These are phyloP conservation scores for Athelia psychrophila DNA, from an alignment of 1,284 basidiomycete genomes.

Conservation along the genomic window DNA sequence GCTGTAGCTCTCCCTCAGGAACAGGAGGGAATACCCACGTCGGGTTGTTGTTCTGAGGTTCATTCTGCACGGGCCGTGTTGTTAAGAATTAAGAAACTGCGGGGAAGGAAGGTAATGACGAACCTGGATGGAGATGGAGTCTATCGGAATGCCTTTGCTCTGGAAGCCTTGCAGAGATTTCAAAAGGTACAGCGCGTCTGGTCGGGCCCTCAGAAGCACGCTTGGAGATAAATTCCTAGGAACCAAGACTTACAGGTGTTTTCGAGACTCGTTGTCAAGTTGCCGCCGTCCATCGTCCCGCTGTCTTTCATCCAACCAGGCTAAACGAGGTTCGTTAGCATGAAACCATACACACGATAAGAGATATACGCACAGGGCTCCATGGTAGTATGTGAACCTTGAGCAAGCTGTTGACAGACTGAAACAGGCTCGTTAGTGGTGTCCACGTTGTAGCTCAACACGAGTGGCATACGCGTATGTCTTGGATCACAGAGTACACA, in stretches of 20 bases:
- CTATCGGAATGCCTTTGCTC: constrained; percentile 38
- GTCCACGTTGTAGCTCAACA: too few relatives aligned
- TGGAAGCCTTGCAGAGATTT: constrained; percentile 44
- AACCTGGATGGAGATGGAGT: constrained; percentile 46
- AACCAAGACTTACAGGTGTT: constrained; percentile 30
- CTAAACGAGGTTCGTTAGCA: constrained; percentile 20
- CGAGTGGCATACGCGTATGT: constrained; percentile 31
- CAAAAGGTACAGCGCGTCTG: constrained; percentile 48
- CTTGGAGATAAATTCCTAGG: neutral
- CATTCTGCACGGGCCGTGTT: constrained; percentile 34
- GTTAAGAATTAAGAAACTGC: neutral
- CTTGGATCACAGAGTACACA: constrained; percentile 41
- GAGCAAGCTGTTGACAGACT: constrained; percentile 37
- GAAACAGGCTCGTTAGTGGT: too few relatives aligned
- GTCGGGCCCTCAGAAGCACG: neutral
- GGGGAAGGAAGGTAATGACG: neutral
- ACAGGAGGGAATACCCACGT: neutral
- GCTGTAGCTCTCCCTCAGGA: neutral
- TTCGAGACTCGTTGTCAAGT: constrained; percentile 33
- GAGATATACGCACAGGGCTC: constrained; percentile 40
- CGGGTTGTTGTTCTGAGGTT: constrained; percentile 42
- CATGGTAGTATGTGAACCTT: constrained; percentile 47
- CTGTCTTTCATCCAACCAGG: constrained; percentile 53
- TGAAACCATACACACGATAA: neutral
- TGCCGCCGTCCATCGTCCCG: constrained; percentile 42